Base-by-base conservation (phyloP, 2,329 filamentous ascomycete genomes). In the Eutypella sp. region DNA sequence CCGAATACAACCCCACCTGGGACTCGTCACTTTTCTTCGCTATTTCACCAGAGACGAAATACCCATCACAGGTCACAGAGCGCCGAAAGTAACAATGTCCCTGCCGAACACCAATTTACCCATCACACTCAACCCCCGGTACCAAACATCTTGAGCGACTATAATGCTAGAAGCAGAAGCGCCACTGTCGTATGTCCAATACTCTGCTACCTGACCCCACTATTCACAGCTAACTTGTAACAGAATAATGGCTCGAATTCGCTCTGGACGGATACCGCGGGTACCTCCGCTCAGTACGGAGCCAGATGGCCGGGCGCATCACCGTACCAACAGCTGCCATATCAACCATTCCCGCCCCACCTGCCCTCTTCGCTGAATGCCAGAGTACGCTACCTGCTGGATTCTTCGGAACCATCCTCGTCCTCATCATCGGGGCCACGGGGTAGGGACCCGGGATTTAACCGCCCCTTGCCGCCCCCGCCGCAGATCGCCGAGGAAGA, bases 401-500 rank as follows among this genome's bases (percentile, higher is more conserved):
- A 68, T 41, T 18, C 44, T n/a, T 58, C 61, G 8, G 61, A 63
- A 9, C 53, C 56, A 5, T 53, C 66, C 3, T 67, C 63, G 3
- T 57, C 58, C 15, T 61, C 62, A 11, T 55, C 69, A 63, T 33
- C 69, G 66, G 67, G 64, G 23, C 58, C 5, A n/a, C 29, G 13
- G 10, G 20, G 36, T 19, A 20, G 34, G 34, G 34, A 3, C 19
- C 19, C 36, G 66, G 31, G 70, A 67, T 52, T 54, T 37, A 56
- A 62, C 37, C 49, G 60, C 18, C 61, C 61, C 7, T 49, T 62
- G 1, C 63, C 61, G 22, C 70, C 67, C 4, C 72, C 71, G 10
- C 73, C 69, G 1, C 78, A 76, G 46, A 73, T 78, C 57, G 71
- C 74, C 5, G 87, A 91, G 61, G 87, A 90, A 59, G 87, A 91